Base-by-base conservation (phyloP, 23 red algal genomes). In the Cyanidium caldarium region DNA sequence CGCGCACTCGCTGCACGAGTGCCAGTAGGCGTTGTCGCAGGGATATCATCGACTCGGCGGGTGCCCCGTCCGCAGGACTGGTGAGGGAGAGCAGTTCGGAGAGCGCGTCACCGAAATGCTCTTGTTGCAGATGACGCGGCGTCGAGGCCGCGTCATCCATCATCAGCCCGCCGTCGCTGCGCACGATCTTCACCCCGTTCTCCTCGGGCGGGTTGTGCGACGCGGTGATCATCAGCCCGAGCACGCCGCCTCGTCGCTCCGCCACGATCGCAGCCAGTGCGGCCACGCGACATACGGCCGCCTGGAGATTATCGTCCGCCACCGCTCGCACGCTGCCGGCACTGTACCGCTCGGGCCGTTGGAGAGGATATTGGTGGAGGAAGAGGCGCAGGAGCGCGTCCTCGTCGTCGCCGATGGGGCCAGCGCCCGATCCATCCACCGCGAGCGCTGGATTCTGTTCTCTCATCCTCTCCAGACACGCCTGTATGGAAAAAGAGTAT, bases 131-230 rank as follows among this genome's bases (percentile, higher is more conserved):
- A 25, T 7, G 51, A 25, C 31, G 51, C 10, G 51, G 51, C 23
- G 51, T 61, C 19, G 19, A 16, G 10, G 5, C n/a, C 10, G 7
- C n/a, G 23, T 28, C n/a, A 16, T 7, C 51, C 7, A 14, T 16
- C 51, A 61, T 10, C 13, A 61, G 51, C 5, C 51, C 51, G 7
- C 51, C 51, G 51, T 61, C 51, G 23, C 51, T 61, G 51, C 51
- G 51, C 10, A 61, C 23, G 5, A 61, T 28, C 23, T 61, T 61
- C n/a, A 61, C 51, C n/a, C 51, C 51, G 51, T 61, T 61, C 51
- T 61, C 51, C 7, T 25, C 21, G 7, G 51, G 5, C 51, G 51
- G 51, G 23, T 61, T 61, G 51, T 61, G 51, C 7, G 51, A 61
- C 7, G 51, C 51, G 7, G 51, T 61, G 7, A 61, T 61, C 51